Conservation (phyloP, 2,329 filamentous ascomycete species). For the Penicillium sp. region DNA sequence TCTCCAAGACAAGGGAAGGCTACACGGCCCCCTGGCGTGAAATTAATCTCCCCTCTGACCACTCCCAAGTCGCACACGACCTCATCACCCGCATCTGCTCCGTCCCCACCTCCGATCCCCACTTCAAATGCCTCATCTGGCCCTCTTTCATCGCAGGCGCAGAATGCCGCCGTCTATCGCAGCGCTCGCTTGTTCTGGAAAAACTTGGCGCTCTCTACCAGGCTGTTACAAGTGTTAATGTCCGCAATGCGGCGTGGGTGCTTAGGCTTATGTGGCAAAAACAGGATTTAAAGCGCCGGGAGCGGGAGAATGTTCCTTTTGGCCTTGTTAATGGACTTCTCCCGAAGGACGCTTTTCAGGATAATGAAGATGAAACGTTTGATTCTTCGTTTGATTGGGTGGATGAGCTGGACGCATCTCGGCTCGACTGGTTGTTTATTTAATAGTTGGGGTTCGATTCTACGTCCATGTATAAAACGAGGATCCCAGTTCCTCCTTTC, state of each 20-base stretch:
- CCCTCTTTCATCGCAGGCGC: constrained; percentile 46
- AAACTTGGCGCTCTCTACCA: constrained; percentile 37
- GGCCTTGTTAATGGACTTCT: neutral
- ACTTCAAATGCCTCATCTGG: constrained; percentile 48
- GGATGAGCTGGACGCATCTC: constrained; percentile 40
- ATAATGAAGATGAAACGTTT: constrained; percentile 23
- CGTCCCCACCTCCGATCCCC: constrained; percentile 35
- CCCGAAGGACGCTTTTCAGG: constrained; percentile 1
- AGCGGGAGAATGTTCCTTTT: constrained; percentile 10
- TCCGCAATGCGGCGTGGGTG: constrained; percentile 42
- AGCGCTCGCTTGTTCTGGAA: constrained; percentile 35
- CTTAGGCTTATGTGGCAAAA: constrained; percentile 43
- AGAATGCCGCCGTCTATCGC: constrained; percentile 35
- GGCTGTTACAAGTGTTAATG: constrained; percentile 38
- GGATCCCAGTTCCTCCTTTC: neutral
- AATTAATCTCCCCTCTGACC: constrained; percentile 31
- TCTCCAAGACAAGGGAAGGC: constrained; percentile 31
- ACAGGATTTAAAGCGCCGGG: constrained; percentile 32
- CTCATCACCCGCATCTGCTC: constrained; percentile 38
- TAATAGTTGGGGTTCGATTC: constrained; percentile 19
- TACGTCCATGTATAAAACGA: neutral
- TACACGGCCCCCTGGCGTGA: constrained; percentile 24
- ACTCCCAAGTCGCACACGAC: constrained; percentile 29
- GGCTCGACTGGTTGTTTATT: constrained; percentile 45
- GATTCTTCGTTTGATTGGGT: constrained; percentile 42